Base-by-base conservation (phyloP, 306 rosid species). In the Corylus americana region DNA sequence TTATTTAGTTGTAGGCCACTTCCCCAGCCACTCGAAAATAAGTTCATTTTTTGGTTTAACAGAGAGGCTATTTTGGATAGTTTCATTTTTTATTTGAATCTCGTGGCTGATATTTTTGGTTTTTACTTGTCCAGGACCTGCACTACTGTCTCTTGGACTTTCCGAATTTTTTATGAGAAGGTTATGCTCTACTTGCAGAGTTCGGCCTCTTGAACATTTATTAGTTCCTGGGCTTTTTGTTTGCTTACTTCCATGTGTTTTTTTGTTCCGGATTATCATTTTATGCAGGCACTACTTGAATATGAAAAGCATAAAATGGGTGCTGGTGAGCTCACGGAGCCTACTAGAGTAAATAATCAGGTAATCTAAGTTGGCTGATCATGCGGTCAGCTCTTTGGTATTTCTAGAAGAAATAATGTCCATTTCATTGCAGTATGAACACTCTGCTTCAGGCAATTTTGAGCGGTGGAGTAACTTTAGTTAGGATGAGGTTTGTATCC, bases 91-190 rank as follows among this genome's bases (percentile, higher is more conserved):
- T 29, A 20, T 55, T 7, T 35, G 7, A 68, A 42, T 66, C 16
- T 66, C 58, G 49, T 84, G 54, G 78, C 74, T 68, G 25, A 45
- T 54, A 4, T 80, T 45, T 59, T 22, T 37, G 31, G 29, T 67
- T 66, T 69, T 69, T 71, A 63, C 47, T 74, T 74, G 63, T 50
- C 77, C 89, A 96, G 99, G 94, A 96, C 99, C 81, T 96, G 99
- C 85, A 96, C 99, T 45, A 93, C 99, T 11, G 96, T 96, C 77
- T 96, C 99, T 71, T 96, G 97, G 97, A 93, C 99, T 22, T 96
- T 96, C 75, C 88, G 99, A 75, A 97, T 98, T 51, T 96, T 96
- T 80, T 96, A 96, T 80, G 99, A 96, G 86, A 96, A 93, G 98
- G 99, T 95, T 73, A 77, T 89, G 20, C 48, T 35, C 31, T 18